phyloP scores from a whole-genome alignment of 306 rosid species.

The Castanea crenata region DNA sequence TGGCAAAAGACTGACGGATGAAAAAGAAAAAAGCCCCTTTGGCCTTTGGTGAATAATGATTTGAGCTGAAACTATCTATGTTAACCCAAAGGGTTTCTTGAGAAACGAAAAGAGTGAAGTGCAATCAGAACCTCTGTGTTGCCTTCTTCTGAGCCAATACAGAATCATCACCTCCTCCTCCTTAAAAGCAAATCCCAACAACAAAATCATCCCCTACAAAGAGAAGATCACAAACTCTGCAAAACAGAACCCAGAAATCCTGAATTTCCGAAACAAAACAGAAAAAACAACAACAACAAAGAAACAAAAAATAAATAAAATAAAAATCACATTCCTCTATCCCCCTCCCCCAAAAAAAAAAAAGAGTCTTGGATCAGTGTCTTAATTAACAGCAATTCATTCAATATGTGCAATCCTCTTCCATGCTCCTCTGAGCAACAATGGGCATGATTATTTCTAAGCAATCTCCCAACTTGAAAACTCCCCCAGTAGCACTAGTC shows the following conservation, averaged over 20 bases:
- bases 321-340: conserved; percentile 8
- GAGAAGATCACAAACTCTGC: conserved; percentile 22
- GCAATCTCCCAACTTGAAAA: conserved; percentile 48
- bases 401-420: conserved; percentile 61
- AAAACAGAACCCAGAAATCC: conserved; percentile 29
- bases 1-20: background rate
- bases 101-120: conserved; percentile 45
- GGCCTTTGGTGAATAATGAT: conserved; percentile 7
- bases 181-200: conserved; percentile 27
- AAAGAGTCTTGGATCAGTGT: conserved; percentile 42
- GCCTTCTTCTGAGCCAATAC: conserved; percentile 30
- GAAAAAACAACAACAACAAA: too few species aligned
- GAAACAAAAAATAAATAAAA: too few species aligned
- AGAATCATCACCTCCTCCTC: conserved; percentile 43
- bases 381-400: conserved; percentile 23
- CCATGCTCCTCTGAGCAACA: conserved; percentile 53
- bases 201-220: conserved; percentile 42
- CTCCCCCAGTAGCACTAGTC: conserved; percentile 27
- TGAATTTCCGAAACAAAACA: conserved; percentile 2
- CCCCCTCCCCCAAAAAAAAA: too few species aligned
- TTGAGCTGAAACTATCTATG: conserved; percentile 16
- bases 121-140: conserved; percentile 40
- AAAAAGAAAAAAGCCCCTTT: background rate
- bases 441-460: conserved; percentile 39
- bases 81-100: conserved; percentile 43